Conservation (phyloP, 805 yeast species). For the Candida wancherniae region DNA sequence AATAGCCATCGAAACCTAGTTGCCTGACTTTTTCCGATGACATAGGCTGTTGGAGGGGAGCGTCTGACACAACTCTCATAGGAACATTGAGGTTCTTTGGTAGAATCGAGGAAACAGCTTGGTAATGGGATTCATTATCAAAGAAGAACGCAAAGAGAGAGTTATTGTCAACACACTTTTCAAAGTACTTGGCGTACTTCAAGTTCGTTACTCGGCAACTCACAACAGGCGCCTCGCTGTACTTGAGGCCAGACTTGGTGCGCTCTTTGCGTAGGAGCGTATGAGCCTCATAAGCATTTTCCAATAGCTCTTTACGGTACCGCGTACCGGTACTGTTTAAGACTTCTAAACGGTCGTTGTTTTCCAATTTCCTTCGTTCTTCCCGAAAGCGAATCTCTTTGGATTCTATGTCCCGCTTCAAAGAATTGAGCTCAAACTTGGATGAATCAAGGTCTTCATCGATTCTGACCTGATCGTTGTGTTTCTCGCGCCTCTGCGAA, state of each 20-base stretch:
- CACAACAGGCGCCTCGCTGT: slow-evolving; percentile 73
- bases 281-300: slow-evolving; percentile 39
- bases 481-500: slow-evolving; percentile 8
- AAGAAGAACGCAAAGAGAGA: slow-evolving; percentile 64
- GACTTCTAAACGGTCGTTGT: slow-evolving; percentile 47
- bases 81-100: slow-evolving; percentile 47
- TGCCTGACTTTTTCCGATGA: slow-evolving; percentile 30
- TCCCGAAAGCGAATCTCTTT: slow-evolving; percentile 10
- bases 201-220: slow-evolving; percentile 52
- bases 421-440: slow-evolving; percentile 5
- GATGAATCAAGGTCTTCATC: slow-evolving; percentile 12
- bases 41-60: slow-evolving; percentile 14
- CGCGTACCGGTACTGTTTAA: slow-evolving; percentile 31
- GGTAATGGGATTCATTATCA: slow-evolving; percentile 45
- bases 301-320: slow-evolving; percentile 29
- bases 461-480: slow-evolving; percentile 27
- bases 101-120: slow-evolving; percentile 31
- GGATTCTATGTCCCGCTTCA: slow-evolving; percentile 7
- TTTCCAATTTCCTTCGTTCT: slow-evolving; percentile 13
- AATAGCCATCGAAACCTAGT: slow-evolving; percentile 76
- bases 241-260: slow-evolving; percentile 33
- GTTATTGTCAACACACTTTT: slow-evolving; percentile 48
- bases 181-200: slow-evolving; percentile 51
- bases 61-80: slow-evolving; percentile 43
- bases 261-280: slow-evolving; percentile 33